A percentile compares a stretch with the other conserved stretches of the same genome.
Conservation (phyloP, 2,329 filamentous ascomycete genomes). For the Didymella arachidicola region DNA sequence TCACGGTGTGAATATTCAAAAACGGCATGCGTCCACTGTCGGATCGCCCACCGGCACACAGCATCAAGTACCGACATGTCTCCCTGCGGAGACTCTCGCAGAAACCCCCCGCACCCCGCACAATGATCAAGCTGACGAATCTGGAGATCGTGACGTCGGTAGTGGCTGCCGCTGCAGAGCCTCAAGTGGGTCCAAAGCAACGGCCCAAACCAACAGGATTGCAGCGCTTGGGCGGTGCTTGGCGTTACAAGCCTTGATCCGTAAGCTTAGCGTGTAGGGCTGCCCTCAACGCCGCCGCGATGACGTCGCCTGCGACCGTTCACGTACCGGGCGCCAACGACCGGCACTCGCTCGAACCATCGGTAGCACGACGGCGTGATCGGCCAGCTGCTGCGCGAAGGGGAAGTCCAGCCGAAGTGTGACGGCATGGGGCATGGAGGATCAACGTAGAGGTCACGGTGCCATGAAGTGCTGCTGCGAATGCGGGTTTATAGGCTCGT, state of each 20-base stretch:
- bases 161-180: conserved; percentile 5
- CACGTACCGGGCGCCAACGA: background rate
- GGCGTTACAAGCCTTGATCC: conserved; percentile 11
- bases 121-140: conserved; percentile 7
- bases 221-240: conserved; percentile 11
- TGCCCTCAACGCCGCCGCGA: conserved; percentile 1
- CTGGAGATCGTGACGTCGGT: conserved; percentile 17
- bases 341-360: background rate
- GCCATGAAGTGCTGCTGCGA: conserved; percentile 3
- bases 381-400: conserved; percentile 1
- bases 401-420: conserved; percentile 10
- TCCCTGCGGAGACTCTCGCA: background rate
- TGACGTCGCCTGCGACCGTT: conserved; percentile 9
- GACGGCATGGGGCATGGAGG: conserved; percentile 19
- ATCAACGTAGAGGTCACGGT: conserved; percentile 9
- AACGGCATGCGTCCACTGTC: background rate
- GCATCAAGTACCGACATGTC: background rate
- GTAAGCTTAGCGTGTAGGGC: conserved; percentile 12
- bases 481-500: conserved; percentile 17
- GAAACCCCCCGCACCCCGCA: conserved; percentile 5
- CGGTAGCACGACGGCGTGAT: conserved; percentile 4
- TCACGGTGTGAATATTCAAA: too few relatives aligned
- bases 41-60: background rate
- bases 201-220: conserved; percentile 16
- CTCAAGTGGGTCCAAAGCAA: conserved; percentile 10